Evolutionary conservation across 2,329 filamentous ascomycete genomes (phyloP).

Genomic region (Alternaria infectoria): DNA sequence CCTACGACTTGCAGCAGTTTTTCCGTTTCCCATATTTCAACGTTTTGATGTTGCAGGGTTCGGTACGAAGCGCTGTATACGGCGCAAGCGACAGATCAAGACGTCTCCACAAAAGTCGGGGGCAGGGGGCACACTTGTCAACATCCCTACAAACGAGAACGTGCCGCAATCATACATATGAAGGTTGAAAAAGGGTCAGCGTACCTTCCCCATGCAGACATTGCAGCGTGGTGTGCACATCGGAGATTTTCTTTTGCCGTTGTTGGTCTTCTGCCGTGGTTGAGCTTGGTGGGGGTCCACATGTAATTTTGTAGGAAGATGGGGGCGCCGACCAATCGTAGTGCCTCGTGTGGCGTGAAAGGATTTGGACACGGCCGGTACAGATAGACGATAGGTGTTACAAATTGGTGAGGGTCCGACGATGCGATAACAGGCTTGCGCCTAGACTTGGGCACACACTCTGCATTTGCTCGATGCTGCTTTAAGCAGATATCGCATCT

Average conservation of each 20-base stretch:
- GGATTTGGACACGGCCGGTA: neutral
- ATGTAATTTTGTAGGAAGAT: slow-evolving; percentile 1
- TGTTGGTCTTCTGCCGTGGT: neutral
- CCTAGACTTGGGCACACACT: neutral
- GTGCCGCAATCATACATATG: neutral
- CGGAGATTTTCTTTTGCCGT: neutral
- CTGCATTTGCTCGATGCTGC: neutral
- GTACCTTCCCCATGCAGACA: neutral
- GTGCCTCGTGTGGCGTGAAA: neutral
- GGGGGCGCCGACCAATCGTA: neutral
- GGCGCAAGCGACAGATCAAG: neutral
- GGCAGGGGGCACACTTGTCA: neutral
- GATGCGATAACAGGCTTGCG: neutral
- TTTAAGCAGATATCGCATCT: neutral
- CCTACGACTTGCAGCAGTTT: neutral
- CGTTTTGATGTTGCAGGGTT: neutral
- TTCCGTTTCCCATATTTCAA: neutral
- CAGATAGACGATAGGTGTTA: neutral
- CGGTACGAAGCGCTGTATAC: neutral
- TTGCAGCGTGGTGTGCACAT: neutral
- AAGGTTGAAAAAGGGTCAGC: neutral
- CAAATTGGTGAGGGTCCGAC: neutral
- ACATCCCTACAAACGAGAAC: neutral
- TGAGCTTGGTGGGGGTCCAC: neutral
- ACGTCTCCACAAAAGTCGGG: neutral